Percentiles rank a stretch among this genome's conserved stretches.
Evolutionary conservation across 2,329 filamentous ascomycete genomes (phyloP).

Genomic region (Hymenoscyphus occultus): DNA sequence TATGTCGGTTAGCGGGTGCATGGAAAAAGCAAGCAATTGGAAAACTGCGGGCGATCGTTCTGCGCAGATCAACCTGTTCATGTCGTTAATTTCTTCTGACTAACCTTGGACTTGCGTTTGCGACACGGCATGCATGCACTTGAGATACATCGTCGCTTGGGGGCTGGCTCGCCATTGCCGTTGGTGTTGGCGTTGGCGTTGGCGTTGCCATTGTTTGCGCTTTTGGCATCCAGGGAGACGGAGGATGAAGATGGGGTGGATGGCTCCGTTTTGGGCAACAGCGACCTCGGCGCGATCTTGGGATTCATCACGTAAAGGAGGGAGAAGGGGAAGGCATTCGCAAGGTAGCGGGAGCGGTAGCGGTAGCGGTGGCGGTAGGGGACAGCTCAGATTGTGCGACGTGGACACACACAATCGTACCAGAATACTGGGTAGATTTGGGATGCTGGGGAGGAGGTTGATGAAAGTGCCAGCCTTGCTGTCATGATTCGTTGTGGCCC

Average conservation of each 20-base stretch:
- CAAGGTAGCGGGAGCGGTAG: neutral
- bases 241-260: neutral
- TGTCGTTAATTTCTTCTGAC: neutral
- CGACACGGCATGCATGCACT: constrained; percentile 27
- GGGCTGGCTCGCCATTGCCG: neutral
- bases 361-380: no score
- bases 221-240: neutral
- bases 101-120: constrained; percentile 27
- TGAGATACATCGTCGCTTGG: constrained; percentile 5
- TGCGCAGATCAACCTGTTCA: neutral
- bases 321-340: neutral
- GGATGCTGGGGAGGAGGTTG: neutral
- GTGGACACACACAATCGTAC: neutral
- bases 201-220: neutral
- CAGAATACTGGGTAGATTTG: neutral
- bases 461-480: constrained; percentile 5
- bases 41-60: neutral
- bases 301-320: neutral
- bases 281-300: neutral
- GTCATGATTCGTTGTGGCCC: neutral
- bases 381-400: neutral
- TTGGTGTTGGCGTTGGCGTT: neutral
- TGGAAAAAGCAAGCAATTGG: neutral
- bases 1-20: constrained; percentile 25
- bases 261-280: neutral